These are phyloP conservation scores for Graphilbum sp. DNA, from an alignment of 2,329 filamentous ascomycete genomes.

Conservation along the genomic window DNA sequence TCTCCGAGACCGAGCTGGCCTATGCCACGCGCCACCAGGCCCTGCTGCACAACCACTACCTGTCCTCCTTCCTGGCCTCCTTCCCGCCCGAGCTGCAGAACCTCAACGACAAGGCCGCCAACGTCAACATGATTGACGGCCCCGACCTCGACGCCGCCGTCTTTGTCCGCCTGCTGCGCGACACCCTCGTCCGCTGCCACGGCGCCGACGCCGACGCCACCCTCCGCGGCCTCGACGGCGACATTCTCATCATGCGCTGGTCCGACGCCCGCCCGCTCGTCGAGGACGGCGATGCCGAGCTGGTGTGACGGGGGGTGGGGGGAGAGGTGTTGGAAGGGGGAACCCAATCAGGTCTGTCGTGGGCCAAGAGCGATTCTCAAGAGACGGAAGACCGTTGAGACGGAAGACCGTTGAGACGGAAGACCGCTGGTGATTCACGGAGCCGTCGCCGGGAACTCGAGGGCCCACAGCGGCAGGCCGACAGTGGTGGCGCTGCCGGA, in stretches of 20 bases:
- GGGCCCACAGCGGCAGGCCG: no score
- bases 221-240: constrained; percentile 40
- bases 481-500: no score
- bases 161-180: constrained; percentile 58
- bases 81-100: constrained; percentile 70
- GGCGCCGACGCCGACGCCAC: constrained; percentile 48
- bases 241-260: constrained; percentile 55
- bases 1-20: constrained; percentile 61
- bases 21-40: constrained; percentile 79
- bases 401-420: no score
- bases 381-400: no score
- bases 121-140: constrained; percentile 79
- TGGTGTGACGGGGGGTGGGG: constrained; percentile 27
- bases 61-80: constrained; percentile 64
- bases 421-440: no score
- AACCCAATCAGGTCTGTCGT: no score
- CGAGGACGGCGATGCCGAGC: constrained; percentile 36
- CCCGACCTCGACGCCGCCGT: constrained; percentile 74
- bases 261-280: constrained; percentile 53
- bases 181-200: constrained; percentile 39
- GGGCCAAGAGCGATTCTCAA: no score
- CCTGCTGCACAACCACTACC: constrained; percentile 70
- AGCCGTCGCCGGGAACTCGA: no score
- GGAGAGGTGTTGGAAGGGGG: neutral
- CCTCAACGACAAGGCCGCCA: constrained; percentile 78